Base-by-base conservation (phyloP, 2,329 filamentous ascomycete species). In the Chrysosporium keratinophilum region DNA sequence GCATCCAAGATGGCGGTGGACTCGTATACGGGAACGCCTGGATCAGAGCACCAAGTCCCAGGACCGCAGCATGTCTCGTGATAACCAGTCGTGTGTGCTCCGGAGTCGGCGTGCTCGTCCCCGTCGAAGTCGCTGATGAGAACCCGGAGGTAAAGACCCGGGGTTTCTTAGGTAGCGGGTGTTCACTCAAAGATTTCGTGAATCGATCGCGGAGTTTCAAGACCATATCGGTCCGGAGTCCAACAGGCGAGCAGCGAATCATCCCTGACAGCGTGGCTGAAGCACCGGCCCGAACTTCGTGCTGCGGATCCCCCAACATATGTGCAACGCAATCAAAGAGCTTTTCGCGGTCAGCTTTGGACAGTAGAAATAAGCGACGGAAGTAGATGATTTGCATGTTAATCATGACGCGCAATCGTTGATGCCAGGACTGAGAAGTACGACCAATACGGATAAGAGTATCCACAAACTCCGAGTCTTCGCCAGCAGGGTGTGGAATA, bases 311-410 rank as follows among this genome's bases (percentile, higher is more conserved):
- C 57, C 87, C 82, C 5, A 98, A 79, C 94, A 98, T 98, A 61
- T 85, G 87, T 40, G 90, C 88, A n/a, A 98, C 90, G 53, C 90
- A 94, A 43, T 85, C 83, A 66, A 97, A 95, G 14, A 98, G 80
- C 34, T 81, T 79, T 61, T 88, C 79, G 52, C 93, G 86, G 67
- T 95, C 85, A 6, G 78, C 72, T 5, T 79, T 75, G 33, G 82
- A 80, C 60, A 94, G 87, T 28, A 97, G 75, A 76, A 98, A 98
- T 37, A 98, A 79, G 23, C 91, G 87, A 49, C 93, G 85, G 81
- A 97, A 98, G 75, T 96, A 98, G 62, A 98, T 85, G 59, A 97
- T 91, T 65, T 98, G 94, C 77, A 98, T 96, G 71, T 97, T 97
- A 72, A 98, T 90, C 61, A 98, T 81, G 42, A 95, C 88, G 23